A percentile compares a stretch with the other conserved stretches of the same genome.
Conservation (phyloP, 176 grass and related monocot species). For the Carex parvula region DNA sequence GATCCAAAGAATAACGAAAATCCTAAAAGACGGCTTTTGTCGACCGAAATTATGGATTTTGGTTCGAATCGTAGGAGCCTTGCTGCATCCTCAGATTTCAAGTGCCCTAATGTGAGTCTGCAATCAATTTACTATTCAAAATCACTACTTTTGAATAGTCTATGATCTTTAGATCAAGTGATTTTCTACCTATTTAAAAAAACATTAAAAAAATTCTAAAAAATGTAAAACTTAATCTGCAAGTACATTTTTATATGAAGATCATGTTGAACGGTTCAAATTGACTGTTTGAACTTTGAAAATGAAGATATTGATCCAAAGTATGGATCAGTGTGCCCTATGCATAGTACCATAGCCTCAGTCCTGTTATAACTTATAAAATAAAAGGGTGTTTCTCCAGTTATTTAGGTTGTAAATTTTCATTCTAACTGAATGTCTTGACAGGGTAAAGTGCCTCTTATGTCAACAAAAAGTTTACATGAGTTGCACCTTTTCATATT, state of each 20-base stretch:
- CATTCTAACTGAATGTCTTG: background rate
- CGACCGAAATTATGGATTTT: background rate
- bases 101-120: conserved; percentile 51
- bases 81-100: conserved; percentile 9
- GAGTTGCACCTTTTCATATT: conserved; percentile 89
- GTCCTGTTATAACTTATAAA: background rate
- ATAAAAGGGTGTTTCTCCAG: background rate
- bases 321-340: no score
- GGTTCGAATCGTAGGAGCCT: conserved; percentile 29
- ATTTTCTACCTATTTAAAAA: no score
- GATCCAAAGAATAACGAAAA: background rate
- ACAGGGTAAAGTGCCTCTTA: conserved; percentile 73
- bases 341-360: no score
- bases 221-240: no score
- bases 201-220: no score
- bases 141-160: no score
- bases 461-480: conserved; percentile 60
- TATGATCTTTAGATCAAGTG: no score
- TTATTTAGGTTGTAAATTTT: background rate
- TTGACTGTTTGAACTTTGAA: no score
- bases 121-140: background rate
- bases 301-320: no score
- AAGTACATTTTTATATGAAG: no score
- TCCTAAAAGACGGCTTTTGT: conserved; percentile 44
- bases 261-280: no score